Evolutionary conservation across 2,329 filamentous ascomycete species (phyloP), one percentile per base, ranked within the genome.

Genomic region (Pyrenophora graminea): DNA sequence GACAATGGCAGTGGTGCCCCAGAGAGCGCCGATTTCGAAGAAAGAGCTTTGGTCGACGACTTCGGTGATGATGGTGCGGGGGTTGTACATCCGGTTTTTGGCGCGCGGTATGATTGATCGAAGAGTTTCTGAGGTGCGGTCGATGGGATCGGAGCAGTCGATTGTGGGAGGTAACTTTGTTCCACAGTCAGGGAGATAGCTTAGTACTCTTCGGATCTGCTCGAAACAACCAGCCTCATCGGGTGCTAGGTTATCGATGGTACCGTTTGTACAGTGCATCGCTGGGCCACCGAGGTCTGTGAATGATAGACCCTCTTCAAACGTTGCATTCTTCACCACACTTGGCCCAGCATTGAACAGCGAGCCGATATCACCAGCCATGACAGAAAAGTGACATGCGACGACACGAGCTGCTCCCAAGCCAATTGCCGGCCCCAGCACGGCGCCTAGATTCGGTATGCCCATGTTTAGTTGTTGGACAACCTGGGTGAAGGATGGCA

Each of bases 231-330:
- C 82, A n/a, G 75, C 74, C 64, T 87, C 84, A 52, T 84, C 79
- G 3, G 77, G 74, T 0, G 84, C 84, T 2, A 86, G 73, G 45
- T 87, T 87, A 53, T 87, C 85, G 41, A 87, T 85, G 0, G 84
- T 87, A 0, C 85, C 85, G 51, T 87, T 87, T 1, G 81, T 82
- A 59, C 83, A 85, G 62, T 87, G 84, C 67, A 87, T 80, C 17
- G 71, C 72, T 0, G 84, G 82, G 0, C 85, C 85, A 3, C 85
- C 84, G 0, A 87, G 74, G 55, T 86, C 82, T 10, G 77, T 78
- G 40, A 85, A 80, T 3, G 75, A 79, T 2, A 87, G 67, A 0
- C 79, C 84, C 71, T 87, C 85, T 63, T 87, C 84, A 56, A 86
- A 86, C 0, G 84, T 87, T 1, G 85, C 85, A 6, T 79, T 73